phyloP scores from a whole-genome alignment of 73 alveolate genomes.

The Stentor coeruleus region DNA sequence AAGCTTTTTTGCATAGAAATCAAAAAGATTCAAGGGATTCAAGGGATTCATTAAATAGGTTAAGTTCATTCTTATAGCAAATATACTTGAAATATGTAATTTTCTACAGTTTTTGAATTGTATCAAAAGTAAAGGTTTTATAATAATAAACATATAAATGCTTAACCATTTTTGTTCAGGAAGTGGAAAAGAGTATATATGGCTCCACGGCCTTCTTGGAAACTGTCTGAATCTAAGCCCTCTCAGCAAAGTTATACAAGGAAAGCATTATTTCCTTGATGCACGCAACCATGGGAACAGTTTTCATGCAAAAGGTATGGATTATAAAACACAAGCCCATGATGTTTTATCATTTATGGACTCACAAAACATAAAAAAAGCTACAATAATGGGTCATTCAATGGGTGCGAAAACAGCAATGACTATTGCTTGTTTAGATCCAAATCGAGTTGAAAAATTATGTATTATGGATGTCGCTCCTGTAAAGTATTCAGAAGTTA shows the following conservation, averaged over 20 bases:
- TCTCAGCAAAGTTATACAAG: neutral
- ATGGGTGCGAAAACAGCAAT: conserved; percentile 66
- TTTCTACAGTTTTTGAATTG: too few species aligned
- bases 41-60: too few species aligned
- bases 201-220: conserved; percentile 32
- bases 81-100: too few species aligned
- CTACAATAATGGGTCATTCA: conserved; percentile 59
- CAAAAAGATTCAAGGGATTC: neutral
- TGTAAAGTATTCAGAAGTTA: conserved; percentile 22
- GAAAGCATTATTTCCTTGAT: conserved; percentile 36
- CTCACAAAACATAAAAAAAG: conserved; percentile 32
- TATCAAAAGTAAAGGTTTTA: too few species aligned
- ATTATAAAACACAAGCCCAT: conserved; percentile 45
- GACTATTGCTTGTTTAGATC: conserved; percentile 42
- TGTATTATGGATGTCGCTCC: conserved; percentile 61
- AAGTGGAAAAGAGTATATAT: neutral
- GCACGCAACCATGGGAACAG: conserved; percentile 55
- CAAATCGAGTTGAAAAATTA: conserved; percentile 52
- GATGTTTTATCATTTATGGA: conserved; percentile 58
- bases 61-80: too few species aligned
- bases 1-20: neutral
- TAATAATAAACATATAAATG: conserved; percentile 22
- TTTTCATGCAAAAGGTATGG: conserved; percentile 46
- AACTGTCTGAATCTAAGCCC: neutral
- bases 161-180: conserved; percentile 1